These are phyloP conservation scores for Xylaria telfairii DNA, from an alignment of 495 filamentous ascomycete genomes.

Conservation along the genomic window DNA sequence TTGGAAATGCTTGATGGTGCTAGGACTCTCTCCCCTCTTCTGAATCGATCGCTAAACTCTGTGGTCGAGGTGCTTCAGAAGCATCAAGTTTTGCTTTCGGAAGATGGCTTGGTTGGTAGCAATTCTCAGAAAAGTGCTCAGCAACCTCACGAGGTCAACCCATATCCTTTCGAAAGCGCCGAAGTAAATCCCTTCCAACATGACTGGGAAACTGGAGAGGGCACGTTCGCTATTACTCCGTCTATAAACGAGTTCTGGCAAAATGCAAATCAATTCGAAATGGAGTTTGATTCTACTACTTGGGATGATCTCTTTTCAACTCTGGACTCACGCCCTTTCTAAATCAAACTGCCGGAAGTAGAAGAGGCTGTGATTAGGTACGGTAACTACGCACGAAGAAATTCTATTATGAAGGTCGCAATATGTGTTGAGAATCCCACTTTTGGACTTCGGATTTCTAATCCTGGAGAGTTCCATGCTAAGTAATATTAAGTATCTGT, in stretches of 20 bases:
- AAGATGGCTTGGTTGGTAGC: neutral
- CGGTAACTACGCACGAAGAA: too few relatives aligned
- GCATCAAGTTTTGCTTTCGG: neutral
- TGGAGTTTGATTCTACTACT: constrained; percentile 2
- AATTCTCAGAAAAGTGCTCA: neutral
- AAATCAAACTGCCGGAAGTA: too few relatives aligned
- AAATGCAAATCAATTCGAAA: constrained; percentile 4
- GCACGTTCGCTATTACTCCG: neutral
- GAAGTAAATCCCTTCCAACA: neutral
- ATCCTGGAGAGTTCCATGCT: too few relatives aligned
- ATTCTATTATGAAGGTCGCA: too few relatives aligned
- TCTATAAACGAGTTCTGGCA: constrained; percentile 13
- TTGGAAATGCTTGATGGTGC: neutral
- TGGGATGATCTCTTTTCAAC: constrained; percentile 10
- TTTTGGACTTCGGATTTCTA: too few relatives aligned
- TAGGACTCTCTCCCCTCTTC: constrained; percentile 2
- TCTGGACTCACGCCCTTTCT: constrained; percentile 3
- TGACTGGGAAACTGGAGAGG: neutral
- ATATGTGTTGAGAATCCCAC: too few relatives aligned
- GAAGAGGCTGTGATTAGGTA: neutral
- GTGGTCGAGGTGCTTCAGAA: constrained; percentile 1
- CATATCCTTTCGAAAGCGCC: neutral
- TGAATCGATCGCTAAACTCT: constrained; percentile 4
- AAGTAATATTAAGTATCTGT: too few relatives aligned
- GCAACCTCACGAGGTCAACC: neutral